Evolutionary conservation across 805 yeast genomes (phyloP), one percentile per base, ranked within the genome.

Genomic region (Candida morakotiae): DNA sequence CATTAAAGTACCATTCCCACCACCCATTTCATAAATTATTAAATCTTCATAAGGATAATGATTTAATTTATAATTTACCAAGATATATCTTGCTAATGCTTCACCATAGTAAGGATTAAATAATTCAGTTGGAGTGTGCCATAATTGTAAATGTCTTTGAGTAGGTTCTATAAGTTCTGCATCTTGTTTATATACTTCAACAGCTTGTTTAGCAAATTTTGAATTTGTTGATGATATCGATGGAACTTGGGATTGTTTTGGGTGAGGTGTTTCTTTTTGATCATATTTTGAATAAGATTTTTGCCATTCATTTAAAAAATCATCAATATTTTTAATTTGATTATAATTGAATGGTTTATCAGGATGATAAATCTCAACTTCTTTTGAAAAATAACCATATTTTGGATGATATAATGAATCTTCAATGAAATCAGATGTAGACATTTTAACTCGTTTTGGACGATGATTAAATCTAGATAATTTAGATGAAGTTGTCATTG

Each of bases 51-150:
- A 80, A 1, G 89, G 91, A 48, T 77, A 83, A 28, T 73, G 62
- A 44, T 81, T 80, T 47, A 79, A 61, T 56, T 80, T 79, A 54
- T 82, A 84, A 53, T 84, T 81, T 7, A 79, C 81, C 38, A 87
- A 60, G 14, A 89, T 61, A 59, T 87, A 84, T 38, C 89, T 65
- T 0, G 96, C 96, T 39, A 91, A 62, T 0, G 94, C 87, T 55
- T 84, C 85, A 10, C 95, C 95, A 50, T 87, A 87, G 48, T 69
- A 80, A 0, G 96, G 95, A 44, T 80, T 80, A 60, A 87, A 87
- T 31, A 87, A 64, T 56, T 87, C 95, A 0, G 93, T 83, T 1
- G 95, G 95, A 0, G 95, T 87, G 53, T 87, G 95, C 95, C 95
- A 87, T 32, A 85, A 58, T 57, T 87, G 95, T 11, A 78, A 45